These are phyloP conservation scores for Chrysoporthe puriensis DNA, from an alignment of 2,329 filamentous ascomycete genomes.

Conservation along the genomic window DNA sequence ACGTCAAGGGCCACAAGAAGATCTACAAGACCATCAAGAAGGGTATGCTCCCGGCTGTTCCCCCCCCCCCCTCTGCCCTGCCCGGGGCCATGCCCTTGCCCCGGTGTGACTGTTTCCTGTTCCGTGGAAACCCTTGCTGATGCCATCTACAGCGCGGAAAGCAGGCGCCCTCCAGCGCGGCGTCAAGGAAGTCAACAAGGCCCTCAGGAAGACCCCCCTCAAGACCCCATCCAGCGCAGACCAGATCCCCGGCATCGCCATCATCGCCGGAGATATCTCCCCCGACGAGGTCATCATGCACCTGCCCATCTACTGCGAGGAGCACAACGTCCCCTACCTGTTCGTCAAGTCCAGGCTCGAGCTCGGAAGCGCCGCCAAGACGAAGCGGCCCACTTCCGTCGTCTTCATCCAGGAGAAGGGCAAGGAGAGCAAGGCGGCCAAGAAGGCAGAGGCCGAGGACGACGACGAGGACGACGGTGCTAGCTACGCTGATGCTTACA, in stretches of 20 bases:
- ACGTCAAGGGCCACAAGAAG: constrained; percentile 75
- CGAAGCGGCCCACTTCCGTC: constrained; percentile 94
- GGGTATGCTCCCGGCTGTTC: constrained; percentile 45
- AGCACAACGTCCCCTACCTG: constrained; percentile 96
- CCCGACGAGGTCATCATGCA: constrained; percentile 99
- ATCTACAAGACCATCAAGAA: constrained; percentile 68
- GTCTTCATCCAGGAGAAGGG: constrained; percentile 78
- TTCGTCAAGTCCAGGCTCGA: constrained; percentile 92
- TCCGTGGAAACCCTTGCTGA: constrained; percentile 14
- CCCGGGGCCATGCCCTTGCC: neutral
- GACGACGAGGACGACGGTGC: constrained; percentile 56
- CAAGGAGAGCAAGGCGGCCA: constrained; percentile 49
- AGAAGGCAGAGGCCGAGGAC: constrained; percentile 48
- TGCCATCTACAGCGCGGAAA: constrained; percentile 73
- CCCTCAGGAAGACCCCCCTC: constrained; percentile 86
- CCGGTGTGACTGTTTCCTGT: neutral
- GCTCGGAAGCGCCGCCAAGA: constrained; percentile 89
- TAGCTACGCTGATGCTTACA: constrained; percentile 66
- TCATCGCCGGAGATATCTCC: constrained; percentile 96
- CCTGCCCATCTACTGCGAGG: constrained; percentile 96
- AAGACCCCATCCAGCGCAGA: constrained; percentile 63
- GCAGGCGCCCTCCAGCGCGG: constrained; percentile 95
- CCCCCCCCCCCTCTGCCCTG: constrained; percentile 20
- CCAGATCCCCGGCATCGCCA: constrained; percentile 71
- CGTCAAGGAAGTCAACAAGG: constrained; percentile 98